Evolutionary conservation across 2,329 filamentous ascomycete species (phyloP), one percentile per base, ranked within the genome.

Genomic region (Albifimbria verrucaria): DNA sequence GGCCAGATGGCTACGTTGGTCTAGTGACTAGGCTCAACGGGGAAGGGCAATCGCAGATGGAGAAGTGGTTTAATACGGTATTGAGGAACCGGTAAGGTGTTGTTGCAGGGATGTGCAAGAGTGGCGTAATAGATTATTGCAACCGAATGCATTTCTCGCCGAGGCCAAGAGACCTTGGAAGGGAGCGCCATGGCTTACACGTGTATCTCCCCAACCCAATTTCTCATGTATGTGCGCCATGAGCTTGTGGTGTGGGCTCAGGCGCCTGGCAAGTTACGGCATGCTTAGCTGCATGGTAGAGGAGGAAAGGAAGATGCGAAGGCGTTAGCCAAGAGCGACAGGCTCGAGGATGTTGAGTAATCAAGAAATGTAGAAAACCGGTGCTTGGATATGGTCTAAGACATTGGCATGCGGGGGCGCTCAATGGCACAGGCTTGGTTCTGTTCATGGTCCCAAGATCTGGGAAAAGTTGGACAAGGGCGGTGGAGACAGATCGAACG

Each of bases 1-100:
- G 88, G 48, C 88, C 87, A 2, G 88, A 90, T 71, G 84, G 87
- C 63, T 85, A 90, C 66, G 79, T 89, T 26, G 77, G 65, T 2
- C 72, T 69, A 60, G 58, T 76, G 2, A 69, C 69, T 1, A 65
- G 69, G 17, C 55, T 77, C 20, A 68, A 73, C 21, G 68, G 71
- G 26, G 48, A 52, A 20, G 57, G 47, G 26, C 52, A 54, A 50
- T 18, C n/a, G 20, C 48, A 52, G 54, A 49, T 55, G 48, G 42
- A 43, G 24, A 21, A 12, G n/a, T 57, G 55, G 56, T 55, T 57
- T 45, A 55, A 51, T 10, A 50, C 46, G 3, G 46, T 57, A 45
- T 18, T 55, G 50, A 39, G 32, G 32, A n/a, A n/a, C n/a, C n/a
- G n/a, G n/a, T n/a, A n/a, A n/a, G n/a, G n/a, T n/a, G n/a, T n/a